Percentiles rank a stretch among this genome's conserved stretches.
phyloP scores from a whole-genome alignment of 495 filamentous ascomycete species.

The Bombardia bombarda region DNA sequence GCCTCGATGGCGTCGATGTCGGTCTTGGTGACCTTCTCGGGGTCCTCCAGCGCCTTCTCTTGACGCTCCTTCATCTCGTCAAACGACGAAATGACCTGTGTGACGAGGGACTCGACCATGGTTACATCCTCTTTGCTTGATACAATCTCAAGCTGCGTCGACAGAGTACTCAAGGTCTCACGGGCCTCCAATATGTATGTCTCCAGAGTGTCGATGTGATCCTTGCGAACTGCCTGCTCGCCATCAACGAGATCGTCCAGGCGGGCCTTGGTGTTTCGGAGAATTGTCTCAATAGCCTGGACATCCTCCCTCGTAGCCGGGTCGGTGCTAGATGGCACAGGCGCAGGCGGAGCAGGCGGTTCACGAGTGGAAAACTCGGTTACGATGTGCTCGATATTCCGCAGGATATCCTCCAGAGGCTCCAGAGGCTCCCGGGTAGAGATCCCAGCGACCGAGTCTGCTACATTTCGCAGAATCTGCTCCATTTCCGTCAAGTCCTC shows the following conservation, averaged over 20 bases:
- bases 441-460: constrained; percentile 54
- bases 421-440: constrained; percentile 28
- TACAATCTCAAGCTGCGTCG: constrained; percentile 49
- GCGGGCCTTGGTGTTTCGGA: constrained; percentile 74
- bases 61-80: constrained; percentile 68
- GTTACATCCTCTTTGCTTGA: constrained; percentile 70
- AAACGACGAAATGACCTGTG: constrained; percentile 62
- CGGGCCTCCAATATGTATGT: constrained; percentile 60
- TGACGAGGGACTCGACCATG: constrained; percentile 65
- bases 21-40: constrained; percentile 63
- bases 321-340: constrained; percentile 26
- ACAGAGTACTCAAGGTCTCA: constrained; percentile 55
- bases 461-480: constrained; percentile 36
- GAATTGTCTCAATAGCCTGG: constrained; percentile 78
- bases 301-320: constrained; percentile 63
- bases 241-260: constrained; percentile 71
- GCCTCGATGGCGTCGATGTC: constrained; percentile 72
- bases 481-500: constrained; percentile 32
- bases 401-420: constrained; percentile 16
- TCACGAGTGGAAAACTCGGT: constrained; percentile 19
- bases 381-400: constrained; percentile 30
- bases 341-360: constrained; percentile 8
- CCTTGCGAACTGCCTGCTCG: constrained; percentile 53
- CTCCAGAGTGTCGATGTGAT: constrained; percentile 70
- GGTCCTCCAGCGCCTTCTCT: constrained; percentile 52